Percentiles rank a stretch among this genome's conserved stretches.
Conservation (phyloP, 192 early-diverging fungal genomes). For the Chytriomyces sp. region DNA sequence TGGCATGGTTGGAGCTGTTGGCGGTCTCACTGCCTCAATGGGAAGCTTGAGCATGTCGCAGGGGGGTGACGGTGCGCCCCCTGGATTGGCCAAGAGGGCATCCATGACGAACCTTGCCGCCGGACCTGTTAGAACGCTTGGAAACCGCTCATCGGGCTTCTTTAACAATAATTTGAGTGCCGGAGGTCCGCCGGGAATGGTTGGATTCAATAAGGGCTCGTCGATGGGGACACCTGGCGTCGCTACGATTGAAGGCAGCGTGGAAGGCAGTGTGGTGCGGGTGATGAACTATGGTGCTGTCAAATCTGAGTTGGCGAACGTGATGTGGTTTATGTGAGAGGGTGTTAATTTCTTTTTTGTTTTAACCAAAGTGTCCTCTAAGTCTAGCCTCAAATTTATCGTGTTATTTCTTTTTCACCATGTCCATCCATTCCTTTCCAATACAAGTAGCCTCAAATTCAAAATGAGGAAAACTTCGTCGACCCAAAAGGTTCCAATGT, state of each 20-base stretch:
- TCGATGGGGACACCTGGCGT: not conserved
- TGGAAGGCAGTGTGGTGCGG: slow-evolving; percentile 13
- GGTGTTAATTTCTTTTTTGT: not conserved
- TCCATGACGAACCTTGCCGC: slow-evolving; percentile 24
- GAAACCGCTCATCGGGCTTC: slow-evolving; percentile 15
- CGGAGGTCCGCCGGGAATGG: slow-evolving; percentile 5
- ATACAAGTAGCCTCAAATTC: too few species aligned
- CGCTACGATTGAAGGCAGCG: not conserved
- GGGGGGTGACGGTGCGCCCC: not conserved
- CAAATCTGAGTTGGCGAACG: slow-evolving; percentile 52
- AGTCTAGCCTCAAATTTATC: too few species aligned
- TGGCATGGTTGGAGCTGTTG: slow-evolving; percentile 24
- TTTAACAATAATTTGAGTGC: slow-evolving; percentile 2
- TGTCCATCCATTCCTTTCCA: too few species aligned
- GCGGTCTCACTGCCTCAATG: slow-evolving; percentile 20
- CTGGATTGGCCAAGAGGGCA: slow-evolving; percentile 11
- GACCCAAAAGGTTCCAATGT: too few species aligned
- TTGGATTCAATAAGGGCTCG: slow-evolving; percentile 17
- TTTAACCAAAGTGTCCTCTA: too few species aligned
- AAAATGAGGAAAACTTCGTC: too few species aligned
- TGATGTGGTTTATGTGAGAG: slow-evolving; percentile 61
- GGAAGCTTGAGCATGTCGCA: not conserved
- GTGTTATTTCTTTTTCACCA: too few species aligned
- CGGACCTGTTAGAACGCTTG: slow-evolving; percentile 20
- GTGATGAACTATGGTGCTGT: slow-evolving; percentile 54